A percentile compares a stretch with the other conserved stretches of the same genome.
phyloP scores from a whole-genome alignment of 179 eudicot genomes.

The Patellifolia procumbens region DNA sequence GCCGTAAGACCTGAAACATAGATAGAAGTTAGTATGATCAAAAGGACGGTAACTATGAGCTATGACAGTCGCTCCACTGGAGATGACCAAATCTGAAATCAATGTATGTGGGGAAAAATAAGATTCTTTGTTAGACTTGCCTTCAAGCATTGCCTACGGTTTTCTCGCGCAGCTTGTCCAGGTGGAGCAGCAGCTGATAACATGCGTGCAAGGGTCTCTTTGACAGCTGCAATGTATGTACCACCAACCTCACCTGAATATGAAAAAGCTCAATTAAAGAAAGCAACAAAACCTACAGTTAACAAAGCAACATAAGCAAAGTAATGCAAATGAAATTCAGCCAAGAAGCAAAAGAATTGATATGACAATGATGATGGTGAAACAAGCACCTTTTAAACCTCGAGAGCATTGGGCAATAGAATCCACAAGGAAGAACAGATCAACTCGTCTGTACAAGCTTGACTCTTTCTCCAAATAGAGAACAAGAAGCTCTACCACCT shows the following conservation, averaged over 20 bases:
- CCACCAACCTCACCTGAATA: conserved; percentile 67
- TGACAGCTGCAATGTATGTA: conserved; percentile 69
- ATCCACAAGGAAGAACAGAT: conserved; percentile 94
- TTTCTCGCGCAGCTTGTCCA: conserved; percentile 82
- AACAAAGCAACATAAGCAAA: not conserved
- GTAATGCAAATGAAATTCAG: not conserved
- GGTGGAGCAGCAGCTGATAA: conserved; percentile 95
- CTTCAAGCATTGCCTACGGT: conserved; percentile 93
- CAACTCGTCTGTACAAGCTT: conserved; percentile 69
- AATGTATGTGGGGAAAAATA: not conserved
- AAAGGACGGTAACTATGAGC: not conserved
- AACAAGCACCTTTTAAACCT: conserved; percentile 62
- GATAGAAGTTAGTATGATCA: not conserved
- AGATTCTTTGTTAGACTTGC: conserved; percentile 35
- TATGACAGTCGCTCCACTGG: conserved; percentile 2
- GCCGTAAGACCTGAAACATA: conserved; percentile 67
- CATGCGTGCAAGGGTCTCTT: conserved; percentile 71
- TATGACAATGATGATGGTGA: not conserved
- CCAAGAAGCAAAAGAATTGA: not conserved
- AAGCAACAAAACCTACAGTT: not conserved
- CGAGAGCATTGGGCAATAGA: conserved; percentile 84
- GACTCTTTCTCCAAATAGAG: conserved; percentile 74
- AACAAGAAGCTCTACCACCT: conserved; percentile 87
- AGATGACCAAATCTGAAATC: conserved; percentile 9
- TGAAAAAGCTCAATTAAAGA: not conserved